phyloP scores from a whole-genome alignment of 805 yeast species.

The Brettanomyces nanus region DNA sequence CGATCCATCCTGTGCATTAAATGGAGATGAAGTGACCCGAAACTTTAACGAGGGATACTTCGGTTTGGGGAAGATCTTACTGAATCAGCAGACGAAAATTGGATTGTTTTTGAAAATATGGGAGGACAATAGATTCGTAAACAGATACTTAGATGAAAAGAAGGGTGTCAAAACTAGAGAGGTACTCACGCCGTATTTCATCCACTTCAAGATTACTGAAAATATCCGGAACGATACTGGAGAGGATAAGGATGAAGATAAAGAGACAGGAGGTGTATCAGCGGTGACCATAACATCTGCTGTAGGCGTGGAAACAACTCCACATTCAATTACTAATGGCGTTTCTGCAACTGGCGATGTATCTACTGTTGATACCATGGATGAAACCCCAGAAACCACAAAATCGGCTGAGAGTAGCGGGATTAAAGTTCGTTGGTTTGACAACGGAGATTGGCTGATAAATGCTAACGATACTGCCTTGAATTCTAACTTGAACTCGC shows the following conservation, averaged over 20 bases:
- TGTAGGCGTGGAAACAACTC: background rate
- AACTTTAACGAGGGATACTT: constrained; percentile 15
- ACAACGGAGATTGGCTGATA: constrained; percentile 20
- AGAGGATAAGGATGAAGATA: background rate
- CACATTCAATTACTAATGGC: background rate
- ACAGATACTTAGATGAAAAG: constrained; percentile 10
- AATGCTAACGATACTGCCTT: constrained; percentile 12
- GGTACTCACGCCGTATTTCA: constrained; percentile 16
- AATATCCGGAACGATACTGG: constrained; percentile 7
- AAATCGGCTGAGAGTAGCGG: background rate
- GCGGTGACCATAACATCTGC: constrained; percentile 2
- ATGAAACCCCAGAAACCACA: background rate
- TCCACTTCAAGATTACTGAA: constrained; percentile 27
- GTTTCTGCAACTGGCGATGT: background rate
- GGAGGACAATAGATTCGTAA: constrained; percentile 24
- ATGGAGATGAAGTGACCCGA: constrained; percentile 3
- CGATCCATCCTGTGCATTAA: constrained; percentile 1
- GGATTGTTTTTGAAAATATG: constrained; percentile 27
- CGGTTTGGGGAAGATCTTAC: constrained; percentile 22
- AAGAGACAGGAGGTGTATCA: background rate
- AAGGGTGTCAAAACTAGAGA: constrained; percentile 13
- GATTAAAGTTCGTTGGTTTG: constrained; percentile 18
- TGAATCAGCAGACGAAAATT: constrained; percentile 23
- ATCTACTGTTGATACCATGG: background rate
- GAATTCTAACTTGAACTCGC: constrained; percentile 13